Evolutionary conservation across 2,329 filamentous ascomycete species (phyloP).

Genomic region (Trichoderma koningii): DNA sequence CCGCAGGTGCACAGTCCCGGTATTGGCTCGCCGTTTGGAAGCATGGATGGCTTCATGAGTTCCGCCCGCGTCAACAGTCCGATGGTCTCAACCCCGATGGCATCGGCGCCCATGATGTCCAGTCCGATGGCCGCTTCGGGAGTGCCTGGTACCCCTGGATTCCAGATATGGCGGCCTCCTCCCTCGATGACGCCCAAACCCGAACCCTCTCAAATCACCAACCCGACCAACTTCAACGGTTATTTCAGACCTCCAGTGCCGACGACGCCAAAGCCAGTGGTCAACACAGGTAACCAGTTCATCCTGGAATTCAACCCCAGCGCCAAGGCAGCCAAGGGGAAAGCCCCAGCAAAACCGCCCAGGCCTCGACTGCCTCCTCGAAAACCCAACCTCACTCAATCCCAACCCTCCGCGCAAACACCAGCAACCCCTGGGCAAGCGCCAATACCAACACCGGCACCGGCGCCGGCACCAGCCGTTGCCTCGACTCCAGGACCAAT

Average conservation of each 20-base stretch:
- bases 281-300: slow-evolving; percentile 41
- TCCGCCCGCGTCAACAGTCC: slow-evolving; percentile 35
- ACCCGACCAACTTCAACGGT: slow-evolving; percentile 32
- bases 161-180: slow-evolving; percentile 44
- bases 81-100: slow-evolving; percentile 33
- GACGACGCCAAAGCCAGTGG: slow-evolving; percentile 44
- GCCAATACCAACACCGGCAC: slow-evolving; percentile 29
- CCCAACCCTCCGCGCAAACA: slow-evolving; percentile 30
- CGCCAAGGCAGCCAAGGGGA: slow-evolving; percentile 39
- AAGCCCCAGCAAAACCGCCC: slow-evolving; percentile 41
- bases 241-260: slow-evolving; percentile 46
- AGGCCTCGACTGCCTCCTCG: slow-evolving; percentile 34
- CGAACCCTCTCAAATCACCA: slow-evolving; percentile 34
- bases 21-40: slow-evolving; percentile 37
- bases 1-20: slow-evolving; percentile 36
- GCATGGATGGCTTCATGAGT: slow-evolving; percentile 40
- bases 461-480: slow-evolving; percentile 15
- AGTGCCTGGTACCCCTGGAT: slow-evolving; percentile 42
- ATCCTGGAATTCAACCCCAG: slow-evolving; percentile 42
- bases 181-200: slow-evolving; percentile 34
- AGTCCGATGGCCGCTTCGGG: slow-evolving; percentile 29
- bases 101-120: slow-evolving; percentile 32
- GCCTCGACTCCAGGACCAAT: slow-evolving; percentile 16
- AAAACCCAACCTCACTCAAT: slow-evolving; percentile 28
- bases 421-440: slow-evolving; percentile 29